These are phyloP conservation scores for Lepidium aucheri DNA, from an alignment of 345 rosid species.

Conservation along the genomic window DNA sequence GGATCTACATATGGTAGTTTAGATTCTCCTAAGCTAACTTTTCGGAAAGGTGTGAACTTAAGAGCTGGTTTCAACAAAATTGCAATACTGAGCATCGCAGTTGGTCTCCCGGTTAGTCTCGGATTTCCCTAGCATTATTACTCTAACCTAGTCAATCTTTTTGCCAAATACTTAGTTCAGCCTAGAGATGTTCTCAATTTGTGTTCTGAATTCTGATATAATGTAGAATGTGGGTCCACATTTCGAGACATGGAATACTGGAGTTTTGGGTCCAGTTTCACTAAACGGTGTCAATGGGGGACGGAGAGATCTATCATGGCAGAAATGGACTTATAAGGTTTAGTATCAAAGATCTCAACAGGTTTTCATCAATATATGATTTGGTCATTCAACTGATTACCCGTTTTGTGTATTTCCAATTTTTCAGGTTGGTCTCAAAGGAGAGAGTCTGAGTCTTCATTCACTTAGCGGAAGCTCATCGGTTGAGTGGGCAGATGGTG, in stretches of 20 bases:
- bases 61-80: constrained; percentile 85
- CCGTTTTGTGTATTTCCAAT: neutral
- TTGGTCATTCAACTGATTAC: neutral
- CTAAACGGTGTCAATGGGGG: constrained; percentile 75
- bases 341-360: neutral
- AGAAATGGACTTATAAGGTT: constrained; percentile 97
- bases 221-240: constrained; percentile 95
- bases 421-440: constrained; percentile 83
- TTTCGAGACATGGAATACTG: constrained; percentile 97
- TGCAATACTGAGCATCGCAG: constrained; percentile 79
- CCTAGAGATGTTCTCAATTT: neutral
- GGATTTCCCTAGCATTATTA: constrained; percentile 7
- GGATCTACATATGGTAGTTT: constrained; percentile 92
- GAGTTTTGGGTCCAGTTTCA: constrained; percentile 86
- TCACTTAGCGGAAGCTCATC: constrained; percentile 77
- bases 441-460: constrained; percentile 87
- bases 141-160: neutral
- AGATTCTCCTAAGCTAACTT: constrained; percentile 80
- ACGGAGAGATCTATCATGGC: constrained; percentile 84
- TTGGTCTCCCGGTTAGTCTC: constrained; percentile 88
- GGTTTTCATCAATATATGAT: neutral
- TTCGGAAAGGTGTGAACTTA: constrained; percentile 55
- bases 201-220: constrained; percentile 9
- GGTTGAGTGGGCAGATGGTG: constrained; percentile 87
- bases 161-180: neutral